Base-by-base conservation (phyloP, 192 early-diverging fungal species). In the Hyaloraphidium curvatum region DNA sequence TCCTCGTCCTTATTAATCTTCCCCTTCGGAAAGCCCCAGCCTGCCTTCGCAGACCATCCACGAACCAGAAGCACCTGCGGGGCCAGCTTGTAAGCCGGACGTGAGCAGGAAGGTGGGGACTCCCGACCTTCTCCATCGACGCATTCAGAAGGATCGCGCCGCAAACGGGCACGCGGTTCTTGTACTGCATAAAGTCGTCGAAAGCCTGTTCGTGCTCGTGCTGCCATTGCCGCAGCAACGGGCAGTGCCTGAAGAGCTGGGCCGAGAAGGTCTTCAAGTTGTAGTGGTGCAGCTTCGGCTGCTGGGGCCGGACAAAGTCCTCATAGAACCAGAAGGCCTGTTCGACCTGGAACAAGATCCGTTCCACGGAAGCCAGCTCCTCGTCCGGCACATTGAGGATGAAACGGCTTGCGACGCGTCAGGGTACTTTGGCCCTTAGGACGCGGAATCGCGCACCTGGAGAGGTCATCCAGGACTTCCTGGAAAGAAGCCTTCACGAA, bases 271-370 rank as follows among this genome's bases (percentile, higher is more conserved):
- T 80, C 59, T 86, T 95, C 28, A 95, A 78, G 39, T 80, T 75
- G 55, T 87, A 84, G 1, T 82, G 81, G 3, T 87, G 89, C 33
- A 94, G 64, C 19, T 74, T 68, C 17, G 82, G 75, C 55, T 84
- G 82, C 48, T 80, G 62, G 59, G 89, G 87, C 52, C 91, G 76
- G n/a, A 91, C 76, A 76, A 95, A 94, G 66, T 97, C 94, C 60
- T 91, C 88, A 67, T 96, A 97, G 66, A 86, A 96, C 94, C 94
- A 97, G 61, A 93, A 89, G 5, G 94, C 94, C 65, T 89, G 89
- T 62, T 97, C 94, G 28, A 97, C 93, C 68, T 97, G 94, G 60
- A 97, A 97, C 55, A 85, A 92, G 53, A 97, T 89, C 9, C 94
- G 73, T 56, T 89, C 89, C n/a, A 96, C 78, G n/a, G 86, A 84